Evolutionary conservation across 2,329 filamentous ascomycete species (phyloP).

Genomic region (Aurifilum marmelostoma): DNA sequence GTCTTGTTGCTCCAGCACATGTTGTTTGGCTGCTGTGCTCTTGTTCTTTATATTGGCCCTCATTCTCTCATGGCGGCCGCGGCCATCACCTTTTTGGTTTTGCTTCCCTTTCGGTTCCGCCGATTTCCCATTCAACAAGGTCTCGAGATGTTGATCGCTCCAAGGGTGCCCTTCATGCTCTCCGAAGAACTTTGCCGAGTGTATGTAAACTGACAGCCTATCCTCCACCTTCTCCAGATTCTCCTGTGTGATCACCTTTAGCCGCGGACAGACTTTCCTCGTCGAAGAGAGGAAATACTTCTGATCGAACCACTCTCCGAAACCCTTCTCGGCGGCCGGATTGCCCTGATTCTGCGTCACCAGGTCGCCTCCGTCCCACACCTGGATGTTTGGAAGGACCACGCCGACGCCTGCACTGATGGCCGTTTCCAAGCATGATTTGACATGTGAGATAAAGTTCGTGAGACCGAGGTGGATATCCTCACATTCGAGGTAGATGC

Average conservation of each 20-base stretch:
- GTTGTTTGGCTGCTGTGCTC: not conserved
- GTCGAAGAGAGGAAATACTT: conserved; percentile 36
- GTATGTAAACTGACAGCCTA: conserved; percentile 33
- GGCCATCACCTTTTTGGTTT: not conserved
- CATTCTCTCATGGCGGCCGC: not conserved
- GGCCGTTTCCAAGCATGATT: conserved; percentile 42
- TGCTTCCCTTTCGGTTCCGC: conserved; percentile 20
- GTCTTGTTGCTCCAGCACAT: not conserved
- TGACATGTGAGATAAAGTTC: conserved; percentile 40
- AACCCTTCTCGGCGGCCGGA: conserved; percentile 37
- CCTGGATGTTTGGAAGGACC: conserved; percentile 39
- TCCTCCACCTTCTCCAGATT: conserved; percentile 35
- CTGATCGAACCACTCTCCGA: conserved; percentile 42
- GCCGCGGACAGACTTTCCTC: conserved; percentile 36
- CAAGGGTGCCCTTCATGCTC: conserved; percentile 38
- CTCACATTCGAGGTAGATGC: conserved; percentile 37
- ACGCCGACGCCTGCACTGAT: conserved; percentile 38
- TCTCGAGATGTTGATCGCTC: conserved; percentile 36
- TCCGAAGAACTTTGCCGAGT: conserved; percentile 33
- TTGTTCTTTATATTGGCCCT: too few relatives aligned
- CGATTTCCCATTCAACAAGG: conserved; percentile 35
- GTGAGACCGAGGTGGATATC: conserved; percentile 40
- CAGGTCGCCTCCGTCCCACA: conserved; percentile 38
- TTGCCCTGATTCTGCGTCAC: conserved; percentile 40
- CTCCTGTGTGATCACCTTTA: conserved; percentile 38